phyloP scores from a whole-genome alignment of 2,329 filamentous ascomycete species.

The Colletotrichum australisinense region DNA sequence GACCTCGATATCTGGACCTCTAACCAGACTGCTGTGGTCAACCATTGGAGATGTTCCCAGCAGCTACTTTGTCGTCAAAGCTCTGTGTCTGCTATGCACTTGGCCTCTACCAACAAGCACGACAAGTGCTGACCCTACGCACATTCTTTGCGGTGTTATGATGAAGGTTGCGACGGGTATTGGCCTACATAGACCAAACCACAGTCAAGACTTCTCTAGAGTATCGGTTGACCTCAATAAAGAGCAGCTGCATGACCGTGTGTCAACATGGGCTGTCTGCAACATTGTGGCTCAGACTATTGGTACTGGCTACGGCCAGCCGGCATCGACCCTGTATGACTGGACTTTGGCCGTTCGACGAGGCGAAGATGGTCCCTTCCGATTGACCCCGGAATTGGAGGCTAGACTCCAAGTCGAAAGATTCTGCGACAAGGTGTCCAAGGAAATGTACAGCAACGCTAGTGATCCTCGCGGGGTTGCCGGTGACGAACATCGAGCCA shows the following conservation, averaged over 20 bases:
- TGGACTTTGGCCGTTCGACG: slow-evolving; percentile 75
- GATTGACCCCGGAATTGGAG: slow-evolving; percentile 71
- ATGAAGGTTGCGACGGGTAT: slow-evolving; percentile 90
- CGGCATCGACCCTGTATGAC: slow-evolving; percentile 81
- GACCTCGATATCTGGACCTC: slow-evolving; percentile 73
- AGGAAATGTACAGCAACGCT: slow-evolving; percentile 83
- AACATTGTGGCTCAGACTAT: slow-evolving; percentile 86
- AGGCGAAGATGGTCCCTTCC: slow-evolving; percentile 69
- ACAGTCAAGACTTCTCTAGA: slow-evolving; percentile 85
- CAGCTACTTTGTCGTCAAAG: slow-evolving; percentile 85
- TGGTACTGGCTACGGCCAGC: slow-evolving; percentile 86
- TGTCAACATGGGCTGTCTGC: slow-evolving; percentile 86
- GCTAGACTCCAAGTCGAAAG: slow-evolving; percentile 77
- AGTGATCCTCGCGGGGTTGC: slow-evolving; percentile 78
- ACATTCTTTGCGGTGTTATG: slow-evolving; percentile 85
- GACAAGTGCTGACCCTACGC: slow-evolving; percentile 82
- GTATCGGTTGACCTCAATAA: slow-evolving; percentile 80
- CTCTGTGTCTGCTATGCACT: slow-evolving; percentile 81
- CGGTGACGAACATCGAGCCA: slow-evolving; percentile 74
- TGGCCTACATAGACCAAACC: slow-evolving; percentile 82
- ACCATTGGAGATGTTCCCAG: slow-evolving; percentile 83
- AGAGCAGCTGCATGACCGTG: slow-evolving; percentile 82
- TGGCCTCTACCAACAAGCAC: slow-evolving; percentile 88
- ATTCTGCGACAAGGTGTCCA: slow-evolving; percentile 82
- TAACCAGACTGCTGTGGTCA: slow-evolving; percentile 80